Evolutionary conservation across 176 grass and related monocot species (phyloP).

Genomic region (Aegilops tauschii): DNA sequence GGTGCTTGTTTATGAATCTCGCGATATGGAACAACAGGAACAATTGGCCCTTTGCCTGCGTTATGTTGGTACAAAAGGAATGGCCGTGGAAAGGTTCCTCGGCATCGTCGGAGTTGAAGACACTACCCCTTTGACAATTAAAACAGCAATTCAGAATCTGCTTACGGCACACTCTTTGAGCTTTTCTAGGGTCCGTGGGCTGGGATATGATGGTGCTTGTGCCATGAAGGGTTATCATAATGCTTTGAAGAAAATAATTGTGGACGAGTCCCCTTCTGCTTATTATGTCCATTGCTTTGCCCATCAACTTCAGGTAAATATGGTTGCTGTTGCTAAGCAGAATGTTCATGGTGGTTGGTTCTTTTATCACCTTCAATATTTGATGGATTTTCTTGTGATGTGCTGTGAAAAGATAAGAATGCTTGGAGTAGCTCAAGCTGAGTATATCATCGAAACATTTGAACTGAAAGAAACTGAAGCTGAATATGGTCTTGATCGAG

Average conservation of each 20-base stretch:
- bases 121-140: background rate
- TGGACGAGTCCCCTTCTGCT: background rate
- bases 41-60: constrained; percentile 4
- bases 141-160: background rate
- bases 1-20: constrained; percentile 9
- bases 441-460: background rate
- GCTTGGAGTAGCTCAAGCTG: background rate
- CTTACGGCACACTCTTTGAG: background rate
- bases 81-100: background rate
- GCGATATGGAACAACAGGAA: background rate
- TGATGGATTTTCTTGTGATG: background rate
- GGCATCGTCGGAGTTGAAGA: constrained; percentile 10
- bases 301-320: constrained; percentile 3
- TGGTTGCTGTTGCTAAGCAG: constrained; percentile 3
- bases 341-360: background rate
- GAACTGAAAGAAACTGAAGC: background rate
- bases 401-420: background rate
- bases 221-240: constrained; percentile 1
- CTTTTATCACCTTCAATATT: background rate
- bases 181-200: background rate
- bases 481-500: background rate
- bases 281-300: constrained; percentile 3
- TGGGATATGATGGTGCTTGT: constrained; percentile 2
- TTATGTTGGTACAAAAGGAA: background rate
- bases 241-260: background rate